Percentiles rank a stretch among this genome's conserved stretches.
These are phyloP conservation scores for Alternaria hordeiaustralica DNA, from an alignment of 2,329 filamentous ascomycete species.

Conservation along the genomic window DNA sequence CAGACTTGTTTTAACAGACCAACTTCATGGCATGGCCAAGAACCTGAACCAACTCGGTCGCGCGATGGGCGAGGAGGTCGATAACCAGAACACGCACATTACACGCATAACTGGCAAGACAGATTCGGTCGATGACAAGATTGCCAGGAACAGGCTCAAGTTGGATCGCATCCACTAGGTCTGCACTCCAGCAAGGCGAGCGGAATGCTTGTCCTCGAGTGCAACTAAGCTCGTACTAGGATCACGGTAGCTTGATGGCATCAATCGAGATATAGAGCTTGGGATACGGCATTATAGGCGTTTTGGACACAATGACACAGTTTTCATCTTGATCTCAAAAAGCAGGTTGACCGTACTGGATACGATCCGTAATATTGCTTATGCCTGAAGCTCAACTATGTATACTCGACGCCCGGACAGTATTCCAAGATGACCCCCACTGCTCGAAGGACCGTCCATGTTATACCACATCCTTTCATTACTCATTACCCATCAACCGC, in stretches of 20 bases:
- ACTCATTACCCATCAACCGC: background rate
- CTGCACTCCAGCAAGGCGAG: background rate
- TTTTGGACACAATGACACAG: background rate
- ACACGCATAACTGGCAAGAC: conserved; percentile 82
- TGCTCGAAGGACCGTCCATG: background rate
- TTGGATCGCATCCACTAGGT: conserved; percentile 66
- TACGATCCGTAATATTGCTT: background rate
- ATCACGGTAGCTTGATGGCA: background rate
- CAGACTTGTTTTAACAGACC: conserved; percentile 45
- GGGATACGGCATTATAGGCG: background rate
- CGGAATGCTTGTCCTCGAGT: background rate
- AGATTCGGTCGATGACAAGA: conserved; percentile 77
- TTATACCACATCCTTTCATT: background rate
- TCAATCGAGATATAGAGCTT: background rate
- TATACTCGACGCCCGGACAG: background rate
- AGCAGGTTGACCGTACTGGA: too few relatives aligned
- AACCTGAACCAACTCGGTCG: conserved; percentile 75
- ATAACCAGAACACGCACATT: conserved; percentile 78
- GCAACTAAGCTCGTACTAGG: too few relatives aligned
- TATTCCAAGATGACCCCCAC: too few relatives aligned
- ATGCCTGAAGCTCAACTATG: background rate
- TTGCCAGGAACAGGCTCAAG: conserved; percentile 77
- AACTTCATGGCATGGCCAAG: conserved; percentile 66
- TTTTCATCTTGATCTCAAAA: background rate
- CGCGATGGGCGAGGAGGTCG: conserved; percentile 77